Percentiles rank a stretch among this genome's conserved stretches.
Evolutionary conservation across 2,329 filamentous ascomycete species (phyloP).

Genomic region (Microsporum canis): DNA sequence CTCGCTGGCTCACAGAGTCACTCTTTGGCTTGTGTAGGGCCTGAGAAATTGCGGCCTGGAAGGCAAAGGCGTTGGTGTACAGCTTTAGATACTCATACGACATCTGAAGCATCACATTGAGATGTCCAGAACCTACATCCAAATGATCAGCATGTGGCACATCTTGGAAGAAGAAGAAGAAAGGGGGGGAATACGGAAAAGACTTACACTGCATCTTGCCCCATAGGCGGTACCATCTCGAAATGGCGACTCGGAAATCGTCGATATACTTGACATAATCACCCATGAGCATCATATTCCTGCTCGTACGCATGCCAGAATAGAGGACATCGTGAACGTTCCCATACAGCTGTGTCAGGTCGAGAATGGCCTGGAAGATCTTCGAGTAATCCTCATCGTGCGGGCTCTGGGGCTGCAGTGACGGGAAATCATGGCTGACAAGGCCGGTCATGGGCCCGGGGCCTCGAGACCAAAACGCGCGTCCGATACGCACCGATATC

Average conservation of each 20-base stretch:
- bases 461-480: slow-evolving; percentile 62
- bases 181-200: no score
- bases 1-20: slow-evolving; percentile 26
- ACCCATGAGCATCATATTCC: slow-evolving; percentile 58
- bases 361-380: slow-evolving; percentile 59
- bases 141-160: background rate
- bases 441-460: slow-evolving; percentile 56
- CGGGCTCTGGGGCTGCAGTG: slow-evolving; percentile 46
- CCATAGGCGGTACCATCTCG: slow-evolving; percentile 61
- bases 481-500: slow-evolving; percentile 59
- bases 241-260: slow-evolving; percentile 57
- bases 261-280: slow-evolving; percentile 67
- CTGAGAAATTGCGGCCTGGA: slow-evolving; percentile 55
- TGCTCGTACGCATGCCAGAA: slow-evolving; percentile 57
- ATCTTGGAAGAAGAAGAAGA: background rate
- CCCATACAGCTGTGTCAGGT: slow-evolving; percentile 59
- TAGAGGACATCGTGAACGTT: slow-evolving; percentile 66
- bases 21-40: slow-evolving; percentile 32
- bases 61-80: slow-evolving; percentile 65
- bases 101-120: slow-evolving; percentile 56
- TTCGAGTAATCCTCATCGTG: slow-evolving; percentile 56
- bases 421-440: slow-evolving; percentile 56
- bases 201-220: slow-evolving; percentile 50
- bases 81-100: slow-evolving; percentile 62
- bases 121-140: slow-evolving; percentile 45